phyloP scores from a whole-genome alignment of 371 early-diverging fungal genomes.

The Mortierella sp. region DNA sequence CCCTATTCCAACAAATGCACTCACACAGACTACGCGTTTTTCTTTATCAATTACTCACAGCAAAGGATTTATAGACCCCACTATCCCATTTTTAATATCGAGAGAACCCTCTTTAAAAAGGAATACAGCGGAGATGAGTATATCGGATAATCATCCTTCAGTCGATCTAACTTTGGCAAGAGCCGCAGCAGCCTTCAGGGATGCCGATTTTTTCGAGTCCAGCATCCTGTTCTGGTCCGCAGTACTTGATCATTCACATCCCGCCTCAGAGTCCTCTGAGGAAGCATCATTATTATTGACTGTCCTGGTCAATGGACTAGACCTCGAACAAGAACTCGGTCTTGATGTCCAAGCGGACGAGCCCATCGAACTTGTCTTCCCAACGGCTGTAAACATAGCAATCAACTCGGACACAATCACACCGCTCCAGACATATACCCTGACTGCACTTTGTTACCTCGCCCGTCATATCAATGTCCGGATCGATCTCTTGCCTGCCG shows the following conservation, averaged over 20 bases:
- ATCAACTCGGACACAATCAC: conserved; percentile 14
- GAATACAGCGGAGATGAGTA: neutral
- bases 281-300: no score
- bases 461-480: conserved; percentile 52
- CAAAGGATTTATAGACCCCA: no score
- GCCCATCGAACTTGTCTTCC: conserved; percentile 48
- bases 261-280: neutral
- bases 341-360: conserved; percentile 45
- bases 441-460: conserved; percentile 47
- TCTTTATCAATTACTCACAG: no score
- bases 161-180: conserved; percentile 39
- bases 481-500: conserved; percentile 50
- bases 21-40: no score
- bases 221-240: conserved; percentile 49
- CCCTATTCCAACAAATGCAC: no score
- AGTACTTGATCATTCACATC: conserved; percentile 17
- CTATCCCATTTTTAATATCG: no score
- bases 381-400: neutral
- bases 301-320: conserved; percentile 13
- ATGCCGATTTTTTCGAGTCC: conserved; percentile 54
- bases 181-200: conserved; percentile 51
- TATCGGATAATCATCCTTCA: conserved; percentile 4
- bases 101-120: no score
- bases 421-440: conserved; percentile 29
- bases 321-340: conserved; percentile 48